Evolutionary conservation across 129 eudicot species (phyloP).

Genomic region (Scalesia atractyloides): DNA sequence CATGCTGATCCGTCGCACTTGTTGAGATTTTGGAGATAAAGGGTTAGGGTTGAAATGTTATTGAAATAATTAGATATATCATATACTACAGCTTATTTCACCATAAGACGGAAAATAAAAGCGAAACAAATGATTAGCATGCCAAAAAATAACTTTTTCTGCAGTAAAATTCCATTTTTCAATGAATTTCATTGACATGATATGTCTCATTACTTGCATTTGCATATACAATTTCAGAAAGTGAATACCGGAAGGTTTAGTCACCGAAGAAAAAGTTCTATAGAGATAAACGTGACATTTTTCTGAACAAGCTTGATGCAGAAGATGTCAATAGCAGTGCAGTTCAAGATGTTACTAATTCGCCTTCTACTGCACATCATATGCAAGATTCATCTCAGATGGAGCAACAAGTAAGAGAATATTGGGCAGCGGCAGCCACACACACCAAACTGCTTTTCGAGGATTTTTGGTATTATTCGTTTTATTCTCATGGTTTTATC

Average conservation of each 20-base stretch:
- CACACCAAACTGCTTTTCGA: slow-evolving; percentile 83
- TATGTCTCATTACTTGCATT: slow-evolving; percentile 17
- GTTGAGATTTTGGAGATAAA: too few species aligned
- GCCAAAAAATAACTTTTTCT: too few species aligned
- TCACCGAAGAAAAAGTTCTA: slow-evolving; percentile 66
- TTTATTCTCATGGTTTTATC: neutral
- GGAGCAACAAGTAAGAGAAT: slow-evolving; percentile 56
- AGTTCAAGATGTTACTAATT: slow-evolving; percentile 49
- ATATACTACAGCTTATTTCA: too few species aligned
- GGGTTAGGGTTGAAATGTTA: too few species aligned
- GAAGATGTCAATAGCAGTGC: slow-evolving; percentile 46
- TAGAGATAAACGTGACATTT: slow-evolving; percentile 48
- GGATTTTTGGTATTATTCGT: slow-evolving; percentile 74
- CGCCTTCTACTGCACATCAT: slow-evolving; percentile 54
- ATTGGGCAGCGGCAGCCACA: slow-evolving; percentile 93
- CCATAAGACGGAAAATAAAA: too few species aligned
- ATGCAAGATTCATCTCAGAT: slow-evolving; percentile 43
- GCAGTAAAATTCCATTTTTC: slow-evolving; percentile 13
- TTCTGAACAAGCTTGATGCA: slow-evolving; percentile 46
- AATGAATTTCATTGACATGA: neutral
- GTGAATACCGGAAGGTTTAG: slow-evolving; percentile 45
- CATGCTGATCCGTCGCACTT: too few species aligned
- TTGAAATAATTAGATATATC: too few species aligned
- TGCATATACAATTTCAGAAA: slow-evolving; percentile 45
- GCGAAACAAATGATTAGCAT: too few species aligned